phyloP scores from a whole-genome alignment of 2,329 filamentous ascomycete species.

The Fusarium sp. region DNA sequence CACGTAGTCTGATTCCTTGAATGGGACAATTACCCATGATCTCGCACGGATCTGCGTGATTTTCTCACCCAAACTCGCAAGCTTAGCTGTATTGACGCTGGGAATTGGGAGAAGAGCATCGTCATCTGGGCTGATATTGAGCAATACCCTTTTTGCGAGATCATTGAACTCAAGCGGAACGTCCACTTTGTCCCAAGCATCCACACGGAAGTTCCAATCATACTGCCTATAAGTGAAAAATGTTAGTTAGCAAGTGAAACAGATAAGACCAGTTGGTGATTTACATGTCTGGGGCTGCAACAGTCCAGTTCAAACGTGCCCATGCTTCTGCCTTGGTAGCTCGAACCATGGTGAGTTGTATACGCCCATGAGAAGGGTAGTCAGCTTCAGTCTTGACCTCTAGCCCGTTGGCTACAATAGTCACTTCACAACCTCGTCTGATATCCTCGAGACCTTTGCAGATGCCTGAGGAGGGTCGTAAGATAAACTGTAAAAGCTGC shows the following conservation, averaged over 20 bases:
- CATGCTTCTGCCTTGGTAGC: slow-evolving; percentile 41
- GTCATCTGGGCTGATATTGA: slow-evolving; percentile 26
- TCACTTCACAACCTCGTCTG: slow-evolving; percentile 39
- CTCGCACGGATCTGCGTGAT: slow-evolving; percentile 45
- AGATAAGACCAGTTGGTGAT: slow-evolving; percentile 4
- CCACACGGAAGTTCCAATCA: slow-evolving; percentile 55
- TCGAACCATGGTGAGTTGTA: slow-evolving; percentile 44
- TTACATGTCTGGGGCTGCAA: slow-evolving; percentile 55
- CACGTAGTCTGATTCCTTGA: slow-evolving; percentile 51
- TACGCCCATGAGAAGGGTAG: slow-evolving; percentile 3
- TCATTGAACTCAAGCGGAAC: slow-evolving; percentile 37
- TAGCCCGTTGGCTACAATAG: slow-evolving; percentile 33
- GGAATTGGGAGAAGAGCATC: slow-evolving; percentile 30
- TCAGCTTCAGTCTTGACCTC: slow-evolving; percentile 45
- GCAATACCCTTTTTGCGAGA: slow-evolving; percentile 41
- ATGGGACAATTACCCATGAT: slow-evolving; percentile 49
- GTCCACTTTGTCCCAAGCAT: slow-evolving; percentile 43
- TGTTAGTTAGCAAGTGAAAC: slow-evolving; percentile 17
- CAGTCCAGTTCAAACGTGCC: slow-evolving; percentile 51
- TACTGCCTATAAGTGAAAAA: slow-evolving; percentile 42
- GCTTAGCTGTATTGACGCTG: slow-evolving; percentile 23
- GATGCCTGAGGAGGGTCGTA: slow-evolving; percentile 25
- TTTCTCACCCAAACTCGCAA: slow-evolving; percentile 13
- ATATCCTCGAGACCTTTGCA: slow-evolving; percentile 30
- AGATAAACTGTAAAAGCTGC: slow-evolving; percentile 33